Evolutionary conservation across 768 basidiomycete genomes (phyloP), one percentile per base, ranked within the genome.

Genomic region (Obba rivulosa): DNA sequence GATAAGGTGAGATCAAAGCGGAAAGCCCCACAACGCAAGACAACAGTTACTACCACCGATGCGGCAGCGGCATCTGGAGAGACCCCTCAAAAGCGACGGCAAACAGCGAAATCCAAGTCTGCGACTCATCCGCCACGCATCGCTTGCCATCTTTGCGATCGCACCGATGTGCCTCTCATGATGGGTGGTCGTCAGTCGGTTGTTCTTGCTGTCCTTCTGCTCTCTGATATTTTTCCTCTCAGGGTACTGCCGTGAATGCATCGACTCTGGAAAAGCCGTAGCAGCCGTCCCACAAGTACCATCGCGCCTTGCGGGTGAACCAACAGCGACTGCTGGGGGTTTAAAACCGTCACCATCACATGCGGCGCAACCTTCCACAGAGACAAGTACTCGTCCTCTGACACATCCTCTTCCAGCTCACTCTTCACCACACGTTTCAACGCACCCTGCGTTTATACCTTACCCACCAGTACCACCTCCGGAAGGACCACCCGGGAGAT

Each of bases 241-340:
- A 87, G 85, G 81, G 50, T 87, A 74, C 59, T 88, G 85, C 65
- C 77, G 84, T 18, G 75, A 76, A 10, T 87, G 85, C 52, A 79
- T 78, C 18, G 80, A 82, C 31, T 62, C 74, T 34, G 81, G 82
- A 9, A 73, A 66, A 52, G 70, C 65, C 2, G 64, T 62, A 18
- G 49, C 53, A 22, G 63, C 66, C 41, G 56, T 63, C 21, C 58
- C 67, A 3, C 64, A 63, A 18, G 18, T 57, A 2, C 28, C 28
- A 5, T 31, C 28, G 13, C 7, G 5, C 5, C 28, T 13, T 31
- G 28, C 13, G 7, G 28, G 7, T 31, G 28, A n/a, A n/a, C n/a
- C n/a, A n/a, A n/a, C n/a, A n/a, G n/a, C n/a, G n/a, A n/a, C n/a
- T n/a, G n/a, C n/a, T n/a, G n/a, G n/a, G n/a, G n/a, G n/a, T n/a